Evolutionary conservation across 495 filamentous ascomycete species (phyloP), one percentile per base, ranked within the genome.

Genomic region (Penicillium coprophilum): DNA sequence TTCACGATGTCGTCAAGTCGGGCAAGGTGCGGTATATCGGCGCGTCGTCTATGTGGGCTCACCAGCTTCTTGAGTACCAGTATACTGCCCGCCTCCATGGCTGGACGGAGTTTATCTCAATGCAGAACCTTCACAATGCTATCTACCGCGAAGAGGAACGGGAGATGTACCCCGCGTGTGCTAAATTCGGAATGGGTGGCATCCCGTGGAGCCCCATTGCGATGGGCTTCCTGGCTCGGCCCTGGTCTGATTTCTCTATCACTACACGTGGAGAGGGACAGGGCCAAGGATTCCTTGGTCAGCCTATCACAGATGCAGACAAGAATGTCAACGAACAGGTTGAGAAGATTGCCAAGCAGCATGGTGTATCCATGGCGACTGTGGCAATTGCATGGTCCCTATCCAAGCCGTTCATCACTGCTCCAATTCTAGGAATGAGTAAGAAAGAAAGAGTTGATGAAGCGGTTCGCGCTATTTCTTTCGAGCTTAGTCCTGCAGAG

Each of bases 71-170:
- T 6, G 70, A 70, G 39, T 72, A 88, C 64, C 87, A 89, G 68
- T 85, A 82, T 57, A 74, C 71, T n/a, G 83, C 83, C 20, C 81
- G 85, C 61, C 73, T 76, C 53, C 60, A 89, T 58, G 81, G 84
- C 21, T 91, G 85, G 86, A 89, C 87, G 6, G 85, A 85, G 67
- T 91, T 90, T 62, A 71, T 90, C 56, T 81, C 77, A 20, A 91
- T 91, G 87, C 88, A 92, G 72, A 89, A 89, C 64, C 76, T 80
- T 41, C 85, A 90, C 61, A 91, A 89, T 70, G 73, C 89, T 19
- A 71, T 84, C 6, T 91, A 91, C 67, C 75, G 87, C 8, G 87
- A 92, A 71, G 87, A 92, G 60, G 88, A 92, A 72, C 70, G 85
- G 19, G 88, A 91, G 72, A 91, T 91, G 87, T 85, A 79, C 62